Evolutionary conservation across 345 rosid genomes (phyloP).

Genomic region (Abelmoschus esculentus): DNA sequence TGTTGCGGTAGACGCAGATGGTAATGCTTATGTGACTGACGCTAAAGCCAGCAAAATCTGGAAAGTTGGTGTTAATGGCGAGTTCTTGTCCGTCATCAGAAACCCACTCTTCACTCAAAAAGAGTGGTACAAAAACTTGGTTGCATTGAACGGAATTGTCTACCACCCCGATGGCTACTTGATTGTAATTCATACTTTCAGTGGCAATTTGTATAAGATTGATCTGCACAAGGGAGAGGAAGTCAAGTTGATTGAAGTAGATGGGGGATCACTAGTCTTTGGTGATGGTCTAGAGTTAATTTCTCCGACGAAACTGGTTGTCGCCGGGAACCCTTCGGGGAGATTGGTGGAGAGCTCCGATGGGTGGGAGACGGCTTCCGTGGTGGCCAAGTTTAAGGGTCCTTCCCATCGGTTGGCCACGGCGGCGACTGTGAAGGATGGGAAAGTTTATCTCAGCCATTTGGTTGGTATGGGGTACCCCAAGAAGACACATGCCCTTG

Average conservation of each 20-base stretch:
- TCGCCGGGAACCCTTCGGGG: conserved; percentile 69
- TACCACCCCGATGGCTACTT: conserved; percentile 80
- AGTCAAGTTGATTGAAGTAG: conserved; percentile 41
- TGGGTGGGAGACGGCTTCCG: conserved; percentile 74
- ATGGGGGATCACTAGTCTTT: conserved; percentile 46
- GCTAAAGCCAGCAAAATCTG: conserved; percentile 57
- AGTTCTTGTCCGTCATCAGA: conserved; percentile 41
- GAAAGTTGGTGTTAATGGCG: conserved; percentile 59
- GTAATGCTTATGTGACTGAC: conserved; percentile 74
- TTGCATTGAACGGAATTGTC: conserved; percentile 71
- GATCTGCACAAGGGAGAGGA: conserved; percentile 34
- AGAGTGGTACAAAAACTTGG: conserved; percentile 61
- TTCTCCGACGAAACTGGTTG: conserved; percentile 65
- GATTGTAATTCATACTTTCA: conserved; percentile 61
- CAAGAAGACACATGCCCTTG: conserved; percentile 72
- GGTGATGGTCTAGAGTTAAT: conserved; percentile 75
- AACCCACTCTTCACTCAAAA: conserved; percentile 53
- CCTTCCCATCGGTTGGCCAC: conserved; percentile 66
- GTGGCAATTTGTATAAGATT: conserved; percentile 59
- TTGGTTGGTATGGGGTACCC: conserved; percentile 75
- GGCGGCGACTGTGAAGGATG: conserved; percentile 77
- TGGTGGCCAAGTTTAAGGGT: conserved; percentile 56
- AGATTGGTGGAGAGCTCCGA: conserved; percentile 72
- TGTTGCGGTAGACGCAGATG: conserved; percentile 62
- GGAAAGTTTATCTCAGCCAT: conserved; percentile 67